Base-by-base conservation (phyloP, 2,329 filamentous ascomycete species). In the Penicillium hesseltinei region DNA sequence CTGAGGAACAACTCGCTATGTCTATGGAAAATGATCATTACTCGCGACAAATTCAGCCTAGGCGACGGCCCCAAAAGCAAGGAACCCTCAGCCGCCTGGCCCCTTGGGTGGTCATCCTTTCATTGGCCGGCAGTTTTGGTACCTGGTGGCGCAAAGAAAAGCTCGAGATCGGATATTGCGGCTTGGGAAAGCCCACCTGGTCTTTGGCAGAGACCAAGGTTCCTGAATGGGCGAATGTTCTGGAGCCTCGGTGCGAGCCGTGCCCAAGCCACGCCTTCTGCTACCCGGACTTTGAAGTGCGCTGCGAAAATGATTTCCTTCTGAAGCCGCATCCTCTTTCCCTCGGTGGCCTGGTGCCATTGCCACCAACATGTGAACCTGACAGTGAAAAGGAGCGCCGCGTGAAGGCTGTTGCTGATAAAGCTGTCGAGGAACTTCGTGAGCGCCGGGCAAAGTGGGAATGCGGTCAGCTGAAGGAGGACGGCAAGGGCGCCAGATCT, bases 81-180 rank as follows among this genome's bases (percentile, higher is more conserved):
- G 75, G 79, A 33, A 73, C 79, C 17, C 73, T 78, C 7, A 79
- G 79, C 57, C 83, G 84, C 57, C 85, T 85, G 0, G 88, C 91
- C 17, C 80, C 93, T 2, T 85, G 86, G 72, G 84, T 92, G 6
- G 80, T 97, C 2, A 72, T 93, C 3, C 71, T 89, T 21, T 87
- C 88, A 0, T 76, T 94, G 10, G 73, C 94, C 7, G 83, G 83
- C 33, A 86, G 88, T 0, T 91, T 96, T 62, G 88, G 82, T 31
- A 84, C 84, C 9, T 94, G 92, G 84, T 99, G 92, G 79, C 83
- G 93, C 48, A 91, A 96, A 71, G 94, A 99, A 75, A 97, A 97
- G 81, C 80, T 96, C n/a, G 89, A 91, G 17, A 91, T 97, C 21
- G 94, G 95, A 35, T 99, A 96, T 71, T 99, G 94, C 71, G 92